phyloP scores from a whole-genome alignment of 106 monocot genomes.

The Posidonia australis region DNA sequence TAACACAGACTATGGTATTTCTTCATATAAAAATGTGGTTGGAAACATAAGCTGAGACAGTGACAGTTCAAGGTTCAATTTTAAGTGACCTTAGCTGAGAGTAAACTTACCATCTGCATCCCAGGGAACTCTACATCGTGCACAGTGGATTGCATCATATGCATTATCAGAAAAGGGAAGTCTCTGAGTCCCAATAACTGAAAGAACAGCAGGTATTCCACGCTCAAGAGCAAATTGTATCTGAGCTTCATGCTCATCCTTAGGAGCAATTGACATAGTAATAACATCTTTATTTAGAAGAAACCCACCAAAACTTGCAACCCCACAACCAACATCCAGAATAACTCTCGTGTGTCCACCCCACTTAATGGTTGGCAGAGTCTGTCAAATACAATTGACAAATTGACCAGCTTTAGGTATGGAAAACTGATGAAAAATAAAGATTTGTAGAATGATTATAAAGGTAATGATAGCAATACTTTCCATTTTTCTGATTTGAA shows the following conservation, averaged over 20 bases:
- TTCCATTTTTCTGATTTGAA: too few species aligned
- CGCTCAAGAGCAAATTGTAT: slow-evolving; percentile 92
- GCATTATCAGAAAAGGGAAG: slow-evolving; percentile 75
- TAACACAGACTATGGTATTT: not conserved
- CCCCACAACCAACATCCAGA: slow-evolving; percentile 97
- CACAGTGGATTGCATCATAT: slow-evolving; percentile 86
- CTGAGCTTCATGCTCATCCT: slow-evolving; percentile 93
- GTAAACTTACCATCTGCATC: slow-evolving; percentile 68
- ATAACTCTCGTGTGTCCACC: slow-evolving; percentile 73
- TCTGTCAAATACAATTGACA: slow-evolving; percentile 23
- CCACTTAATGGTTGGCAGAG: slow-evolving; percentile 57
- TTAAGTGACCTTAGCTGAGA: not conserved
- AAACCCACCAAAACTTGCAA: slow-evolving; percentile 92
- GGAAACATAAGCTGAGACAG: not conserved
- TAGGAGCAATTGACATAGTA: slow-evolving; percentile 86
- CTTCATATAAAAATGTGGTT: not conserved
- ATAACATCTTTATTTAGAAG: slow-evolving; percentile 60
- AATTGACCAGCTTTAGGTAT: not conserved
- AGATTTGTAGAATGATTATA: not conserved
- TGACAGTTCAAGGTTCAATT: too few species aligned
- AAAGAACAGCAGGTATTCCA: slow-evolving; percentile 75
- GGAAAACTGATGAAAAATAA: not conserved
- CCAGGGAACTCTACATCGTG: slow-evolving; percentile 83
- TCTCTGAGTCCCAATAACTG: slow-evolving; percentile 67
- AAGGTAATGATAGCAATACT: too few species aligned